These are phyloP conservation scores for Colletotrichum sp. DNA, from an alignment of 2,329 filamentous ascomycete genomes.

Conservation along the genomic window DNA sequence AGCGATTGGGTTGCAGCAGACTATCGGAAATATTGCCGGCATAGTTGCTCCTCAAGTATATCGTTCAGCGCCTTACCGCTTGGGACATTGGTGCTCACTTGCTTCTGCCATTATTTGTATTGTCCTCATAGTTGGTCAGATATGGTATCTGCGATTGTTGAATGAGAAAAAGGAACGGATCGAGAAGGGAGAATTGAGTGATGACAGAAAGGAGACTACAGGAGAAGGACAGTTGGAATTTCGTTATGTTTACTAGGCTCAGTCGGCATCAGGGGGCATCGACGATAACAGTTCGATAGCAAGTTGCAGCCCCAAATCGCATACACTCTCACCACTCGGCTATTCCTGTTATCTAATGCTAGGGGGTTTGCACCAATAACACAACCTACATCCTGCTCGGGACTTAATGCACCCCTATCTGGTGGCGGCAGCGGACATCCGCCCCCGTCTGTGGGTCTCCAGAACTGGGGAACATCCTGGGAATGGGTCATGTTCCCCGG, in stretches of 20 bases:
- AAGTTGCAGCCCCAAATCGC: background rate
- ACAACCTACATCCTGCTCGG: background rate
- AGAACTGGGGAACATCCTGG: background rate
- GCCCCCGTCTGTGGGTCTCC: background rate
- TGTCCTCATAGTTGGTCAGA: slow-evolving; percentile 6
- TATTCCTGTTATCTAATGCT: background rate
- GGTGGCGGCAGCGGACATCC: background rate
- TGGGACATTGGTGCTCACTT: slow-evolving; percentile 29
- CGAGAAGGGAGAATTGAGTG: background rate
- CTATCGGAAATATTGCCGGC: slow-evolving; percentile 52
- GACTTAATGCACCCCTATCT: background rate
- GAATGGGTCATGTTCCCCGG: background rate
- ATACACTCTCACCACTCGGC: background rate
- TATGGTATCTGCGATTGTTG: slow-evolving; percentile 1
- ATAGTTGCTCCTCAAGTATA: slow-evolving; percentile 30
- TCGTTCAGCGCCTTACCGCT: slow-evolving; percentile 31
- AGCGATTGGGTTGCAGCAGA: slow-evolving; percentile 53
- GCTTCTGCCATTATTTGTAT: slow-evolving; percentile 14
- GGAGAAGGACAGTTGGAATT: slow-evolving; percentile 18
- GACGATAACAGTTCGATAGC: background rate
- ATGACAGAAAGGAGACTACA: slow-evolving; percentile 13
- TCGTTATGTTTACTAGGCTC: slow-evolving; percentile 15
- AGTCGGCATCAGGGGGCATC: background rate
- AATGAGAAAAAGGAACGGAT: slow-evolving; percentile 20
- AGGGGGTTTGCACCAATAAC: background rate